These are phyloP conservation scores for Stagonosporopsis cucurbitacearum DNA, from an alignment of 2,329 filamentous ascomycete genomes.

Conservation along the genomic window DNA sequence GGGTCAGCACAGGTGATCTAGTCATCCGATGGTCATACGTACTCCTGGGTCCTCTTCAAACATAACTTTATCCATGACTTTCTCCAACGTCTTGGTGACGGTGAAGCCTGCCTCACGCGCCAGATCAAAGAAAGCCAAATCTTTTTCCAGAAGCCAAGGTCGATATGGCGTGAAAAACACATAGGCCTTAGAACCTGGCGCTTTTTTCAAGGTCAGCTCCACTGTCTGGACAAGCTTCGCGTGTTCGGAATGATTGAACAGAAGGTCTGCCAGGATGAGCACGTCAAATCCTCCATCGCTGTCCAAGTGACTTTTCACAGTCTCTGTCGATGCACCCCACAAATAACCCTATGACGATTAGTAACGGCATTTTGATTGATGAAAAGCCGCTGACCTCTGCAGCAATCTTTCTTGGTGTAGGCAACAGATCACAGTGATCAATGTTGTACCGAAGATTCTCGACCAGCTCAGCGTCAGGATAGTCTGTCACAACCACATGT, in stretches of 20 bases:
- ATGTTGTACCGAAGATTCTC: slow-evolving; percentile 81
- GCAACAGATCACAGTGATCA: slow-evolving; percentile 57
- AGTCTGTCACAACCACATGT: slow-evolving; percentile 80
- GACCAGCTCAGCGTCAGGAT: slow-evolving; percentile 83
- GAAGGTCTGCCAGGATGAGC: slow-evolving; percentile 82
- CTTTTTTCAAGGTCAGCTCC: slow-evolving; percentile 66
- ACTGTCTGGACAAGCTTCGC: slow-evolving; percentile 76
- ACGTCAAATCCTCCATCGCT: slow-evolving; percentile 70
- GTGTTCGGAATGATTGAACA: slow-evolving; percentile 93
- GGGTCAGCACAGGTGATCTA: background rate
- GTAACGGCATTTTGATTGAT: slow-evolving; percentile 3
- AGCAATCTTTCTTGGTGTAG: slow-evolving; percentile 45
- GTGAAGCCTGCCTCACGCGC: slow-evolving; percentile 72
- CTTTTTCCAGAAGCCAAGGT: slow-evolving; percentile 86
- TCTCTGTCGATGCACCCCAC: slow-evolving; percentile 74
- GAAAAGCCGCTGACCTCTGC: slow-evolving; percentile 41
- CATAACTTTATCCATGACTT: slow-evolving; percentile 82
- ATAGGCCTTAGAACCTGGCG: slow-evolving; percentile 67
- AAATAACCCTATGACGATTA: slow-evolving; percentile 69
- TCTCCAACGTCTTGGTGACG: slow-evolving; percentile 82
- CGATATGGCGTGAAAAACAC: slow-evolving; percentile 96
- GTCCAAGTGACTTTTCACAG: slow-evolving; percentile 66
- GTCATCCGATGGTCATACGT: slow-evolving; percentile 35
- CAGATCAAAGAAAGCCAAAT: slow-evolving; percentile 84
- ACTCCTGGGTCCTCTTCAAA: slow-evolving; percentile 87